These are phyloP conservation scores for Dothideomycetidae sp. DNA, from an alignment of 2,329 filamentous ascomycete genomes.

Conservation along the genomic window DNA sequence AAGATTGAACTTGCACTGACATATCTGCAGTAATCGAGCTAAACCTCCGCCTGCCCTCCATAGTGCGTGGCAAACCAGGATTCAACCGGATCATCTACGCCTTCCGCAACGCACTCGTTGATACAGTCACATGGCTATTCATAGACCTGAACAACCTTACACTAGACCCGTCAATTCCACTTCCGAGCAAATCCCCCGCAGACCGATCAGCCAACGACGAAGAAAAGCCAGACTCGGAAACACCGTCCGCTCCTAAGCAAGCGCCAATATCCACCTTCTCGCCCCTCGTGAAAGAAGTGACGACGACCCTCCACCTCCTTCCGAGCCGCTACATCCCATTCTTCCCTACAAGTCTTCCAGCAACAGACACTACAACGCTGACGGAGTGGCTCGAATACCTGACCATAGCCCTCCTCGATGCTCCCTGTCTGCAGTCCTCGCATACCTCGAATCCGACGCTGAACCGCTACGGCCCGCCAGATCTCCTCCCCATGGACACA, in stretches of 20 bases:
- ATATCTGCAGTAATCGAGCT: constrained; percentile 52
- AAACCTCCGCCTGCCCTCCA: constrained; percentile 58
- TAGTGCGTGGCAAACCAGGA: constrained; percentile 70
- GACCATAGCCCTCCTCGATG: constrained; percentile 49
- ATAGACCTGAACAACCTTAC: constrained; percentile 37
- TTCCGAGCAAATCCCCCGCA: no score
- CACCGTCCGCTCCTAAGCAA: background rate
- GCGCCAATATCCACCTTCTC: constrained; percentile 18
- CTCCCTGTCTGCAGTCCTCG: constrained; percentile 43
- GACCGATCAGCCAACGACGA: no score
- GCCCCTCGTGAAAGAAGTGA: constrained; percentile 20
- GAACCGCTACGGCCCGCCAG: constrained; percentile 49
- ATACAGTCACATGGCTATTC: constrained; percentile 63
- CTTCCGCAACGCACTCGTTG: constrained; percentile 59
- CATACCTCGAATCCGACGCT: constrained; percentile 56
- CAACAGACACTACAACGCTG: constrained; percentile 1
- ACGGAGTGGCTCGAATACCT: constrained; percentile 57
- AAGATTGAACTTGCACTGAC: background rate
- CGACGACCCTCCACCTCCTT: constrained; percentile 15
- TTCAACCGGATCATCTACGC: constrained; percentile 69
- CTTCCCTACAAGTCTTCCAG: constrained; percentile 15
- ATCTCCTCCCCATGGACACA: no score
- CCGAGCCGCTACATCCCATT: background rate
- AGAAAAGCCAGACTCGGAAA: no score
- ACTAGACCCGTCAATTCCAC: constrained; percentile 1